Conservation (phyloP, 169 alveolate species). For the Eimeria brunetti region DNA sequence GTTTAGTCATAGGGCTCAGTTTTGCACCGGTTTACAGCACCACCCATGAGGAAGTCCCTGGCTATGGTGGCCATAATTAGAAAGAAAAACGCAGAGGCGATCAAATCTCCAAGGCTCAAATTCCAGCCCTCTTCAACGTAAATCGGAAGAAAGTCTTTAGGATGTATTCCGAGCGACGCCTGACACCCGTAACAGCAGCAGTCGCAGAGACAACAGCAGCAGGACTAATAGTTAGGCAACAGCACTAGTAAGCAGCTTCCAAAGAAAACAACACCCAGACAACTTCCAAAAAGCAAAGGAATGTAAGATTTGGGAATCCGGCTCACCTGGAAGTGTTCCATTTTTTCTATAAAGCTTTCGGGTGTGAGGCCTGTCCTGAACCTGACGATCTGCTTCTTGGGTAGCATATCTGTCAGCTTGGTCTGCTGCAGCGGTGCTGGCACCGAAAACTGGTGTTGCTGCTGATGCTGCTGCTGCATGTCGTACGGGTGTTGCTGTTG, state of each 20-base stretch:
- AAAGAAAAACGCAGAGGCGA: slow-evolving; percentile 70
- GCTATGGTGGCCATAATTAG: slow-evolving; percentile 72
- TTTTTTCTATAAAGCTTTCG: slow-evolving; percentile 75
- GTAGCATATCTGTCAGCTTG: slow-evolving; percentile 49
- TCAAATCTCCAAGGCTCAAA: slow-evolving; percentile 54
- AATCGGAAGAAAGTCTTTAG: slow-evolving; percentile 71
- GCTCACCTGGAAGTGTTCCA: slow-evolving; percentile 72
- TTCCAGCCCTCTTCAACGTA: slow-evolving; percentile 71
- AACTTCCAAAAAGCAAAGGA: background rate
- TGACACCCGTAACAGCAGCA: background rate
- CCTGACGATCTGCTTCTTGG: slow-evolving; percentile 61
- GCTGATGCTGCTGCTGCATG: slow-evolving; percentile 21
- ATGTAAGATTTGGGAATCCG: background rate
- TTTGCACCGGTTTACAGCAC: slow-evolving; percentile 41
- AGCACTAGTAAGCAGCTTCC: background rate
- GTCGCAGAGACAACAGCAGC: background rate
- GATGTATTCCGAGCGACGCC: slow-evolving; percentile 80
- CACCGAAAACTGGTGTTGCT: slow-evolving; percentile 7
- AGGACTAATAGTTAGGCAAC: background rate
- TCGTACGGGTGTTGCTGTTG: slow-evolving; percentile 15
- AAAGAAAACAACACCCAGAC: background rate
- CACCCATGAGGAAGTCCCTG: slow-evolving; percentile 73
- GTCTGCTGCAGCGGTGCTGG: slow-evolving; percentile 41
- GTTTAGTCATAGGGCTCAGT: background rate
- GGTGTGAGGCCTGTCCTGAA: slow-evolving; percentile 76